phyloP scores from a whole-genome alignment of 2,329 filamentous ascomycete genomes.

The Beauveria scarabaeidicola region DNA sequence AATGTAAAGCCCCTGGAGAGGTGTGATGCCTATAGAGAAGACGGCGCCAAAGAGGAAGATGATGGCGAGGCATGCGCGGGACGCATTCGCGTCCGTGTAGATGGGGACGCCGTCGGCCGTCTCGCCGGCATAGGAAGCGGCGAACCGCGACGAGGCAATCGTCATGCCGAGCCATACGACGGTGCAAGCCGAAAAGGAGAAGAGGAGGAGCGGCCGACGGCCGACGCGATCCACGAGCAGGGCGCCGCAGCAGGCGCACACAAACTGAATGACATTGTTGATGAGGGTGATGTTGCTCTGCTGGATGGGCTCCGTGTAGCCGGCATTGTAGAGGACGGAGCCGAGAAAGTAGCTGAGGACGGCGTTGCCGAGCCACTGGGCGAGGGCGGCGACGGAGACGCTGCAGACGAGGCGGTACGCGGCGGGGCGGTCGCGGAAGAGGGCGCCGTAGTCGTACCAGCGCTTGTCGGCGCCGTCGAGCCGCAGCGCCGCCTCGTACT shows the following conservation, averaged over 20 bases:
- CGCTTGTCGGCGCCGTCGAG: slow-evolving; percentile 37
- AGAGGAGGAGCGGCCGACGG: slow-evolving; percentile 43
- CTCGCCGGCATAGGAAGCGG: slow-evolving; percentile 22
- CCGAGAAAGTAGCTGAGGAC: slow-evolving; percentile 37
- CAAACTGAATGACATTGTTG: slow-evolving; percentile 36
- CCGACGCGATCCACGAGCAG: slow-evolving; percentile 28
- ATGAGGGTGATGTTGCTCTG: slow-evolving; percentile 36
- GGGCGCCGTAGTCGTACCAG: slow-evolving; percentile 40
- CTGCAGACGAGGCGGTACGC: slow-evolving; percentile 38
- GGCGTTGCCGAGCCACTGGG: slow-evolving; percentile 32
- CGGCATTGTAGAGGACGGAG: slow-evolving; percentile 38
- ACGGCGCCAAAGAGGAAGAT: slow-evolving; percentile 44
- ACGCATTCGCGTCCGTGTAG: slow-evolving; percentile 25
- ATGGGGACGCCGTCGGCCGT: slow-evolving; percentile 18
- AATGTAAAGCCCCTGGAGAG: slow-evolving; percentile 36
- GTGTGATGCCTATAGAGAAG: slow-evolving; percentile 35
- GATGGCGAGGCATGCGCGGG: slow-evolving; percentile 38
- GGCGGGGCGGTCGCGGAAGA: slow-evolving; percentile 31
- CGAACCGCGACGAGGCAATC: slow-evolving; percentile 32
- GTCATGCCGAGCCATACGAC: slow-evolving; percentile 44
- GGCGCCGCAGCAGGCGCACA: slow-evolving; percentile 29
- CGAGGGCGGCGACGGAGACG: slow-evolving; percentile 30
- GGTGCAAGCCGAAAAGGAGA: slow-evolving; percentile 39
- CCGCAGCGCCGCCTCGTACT: slow-evolving; percentile 37
- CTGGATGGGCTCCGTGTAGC: slow-evolving; percentile 28